Evolutionary conservation across 2,329 filamentous ascomycete genomes (phyloP), one percentile per base, ranked within the genome.

Genomic region (Fusarium chaquense): DNA sequence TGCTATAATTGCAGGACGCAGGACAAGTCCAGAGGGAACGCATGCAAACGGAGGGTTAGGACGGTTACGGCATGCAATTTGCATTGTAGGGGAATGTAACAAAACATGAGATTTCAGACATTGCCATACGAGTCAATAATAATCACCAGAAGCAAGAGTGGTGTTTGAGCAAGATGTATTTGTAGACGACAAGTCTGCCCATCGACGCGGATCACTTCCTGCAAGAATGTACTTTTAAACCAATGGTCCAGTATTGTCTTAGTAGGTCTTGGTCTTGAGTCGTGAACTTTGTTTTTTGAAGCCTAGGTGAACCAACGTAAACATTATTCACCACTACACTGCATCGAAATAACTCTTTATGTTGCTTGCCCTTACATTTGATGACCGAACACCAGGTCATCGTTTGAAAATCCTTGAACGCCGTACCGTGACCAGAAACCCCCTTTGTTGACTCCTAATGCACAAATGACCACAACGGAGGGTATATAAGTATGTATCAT

Each of bases 61-160:
- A 50, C 46, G 53, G 64, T 63, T 66, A 57, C 55, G 55, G 52
- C 64, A 41, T 65, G 55, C 55, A 51, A 62, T 65, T 70, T 70
- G 55, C 64, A 64, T 73, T 70, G 47, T 69, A 66, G 58, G 55
- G 56, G 61, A 56, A 70, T 73, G 62, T 72, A 70, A 65, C 49
- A 62, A 58, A 70, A 73, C 28, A 74, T 41, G 56, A 64, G 44
- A 50, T 55, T 52, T 40, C 62, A 63, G 68, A 35, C 65, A 55
- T 73, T 71, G 52, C 62, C 41, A 56, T 58, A 70, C 46, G 49
- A 49, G 56, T 61, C 67, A 72, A 58, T 61, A 69, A 65, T 57
- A 70, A 66, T 46, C 45, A 50, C 55, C 40, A 53, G 38, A 49
- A 44, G 15, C 20, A 57, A 57, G 32, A 28, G 16, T n/a, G 15